Conservation (phyloP, 2,329 filamentous ascomycete genomes). For the Emydomyces testavorans region DNA sequence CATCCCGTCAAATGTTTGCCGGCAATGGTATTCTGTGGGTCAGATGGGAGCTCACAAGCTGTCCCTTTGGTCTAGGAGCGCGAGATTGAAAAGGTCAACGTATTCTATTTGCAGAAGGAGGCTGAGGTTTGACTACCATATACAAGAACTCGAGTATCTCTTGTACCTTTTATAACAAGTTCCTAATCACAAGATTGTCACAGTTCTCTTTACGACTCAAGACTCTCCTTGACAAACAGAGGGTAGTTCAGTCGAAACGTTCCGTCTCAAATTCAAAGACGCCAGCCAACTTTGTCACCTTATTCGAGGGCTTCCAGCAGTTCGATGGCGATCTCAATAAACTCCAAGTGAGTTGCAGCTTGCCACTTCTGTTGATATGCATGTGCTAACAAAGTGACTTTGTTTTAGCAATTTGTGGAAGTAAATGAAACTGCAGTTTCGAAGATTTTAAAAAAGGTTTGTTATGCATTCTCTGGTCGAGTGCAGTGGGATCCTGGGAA, state of each 20-base stretch:
- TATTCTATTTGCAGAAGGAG: conserved; percentile 94
- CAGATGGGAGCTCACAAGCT: background rate
- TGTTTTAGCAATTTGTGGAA: conserved; percentile 79
- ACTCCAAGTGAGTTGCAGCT: conserved; percentile 48
- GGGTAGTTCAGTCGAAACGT: conserved; percentile 67
- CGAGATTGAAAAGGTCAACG: conserved; percentile 96
- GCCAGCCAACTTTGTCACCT: conserved; percentile 83
- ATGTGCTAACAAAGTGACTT: conserved; percentile 3
- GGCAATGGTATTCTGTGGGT: background rate
- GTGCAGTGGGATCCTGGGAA: conserved; percentile 10
- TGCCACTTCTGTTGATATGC: background rate
- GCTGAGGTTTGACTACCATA: conserved; percentile 58
- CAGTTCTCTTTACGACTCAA: conserved; percentile 88
- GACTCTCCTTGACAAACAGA: conserved; percentile 90
- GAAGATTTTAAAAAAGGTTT: conserved; percentile 90
- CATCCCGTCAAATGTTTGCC: background rate
- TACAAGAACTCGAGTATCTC: background rate
- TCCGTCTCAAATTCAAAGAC: conserved; percentile 68
- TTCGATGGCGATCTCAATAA: conserved; percentile 96
- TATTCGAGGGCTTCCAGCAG: conserved; percentile 94
- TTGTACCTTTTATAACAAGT: background rate
- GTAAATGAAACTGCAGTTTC: conserved; percentile 96
- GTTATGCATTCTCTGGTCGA: conserved; percentile 18
- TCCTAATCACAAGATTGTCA: conserved; percentile 1
- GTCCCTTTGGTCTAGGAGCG: conserved; percentile 54